These are phyloP conservation scores for Cenococcum geophilum DNA, from an alignment of 495 filamentous ascomycete genomes.

Conservation along the genomic window DNA sequence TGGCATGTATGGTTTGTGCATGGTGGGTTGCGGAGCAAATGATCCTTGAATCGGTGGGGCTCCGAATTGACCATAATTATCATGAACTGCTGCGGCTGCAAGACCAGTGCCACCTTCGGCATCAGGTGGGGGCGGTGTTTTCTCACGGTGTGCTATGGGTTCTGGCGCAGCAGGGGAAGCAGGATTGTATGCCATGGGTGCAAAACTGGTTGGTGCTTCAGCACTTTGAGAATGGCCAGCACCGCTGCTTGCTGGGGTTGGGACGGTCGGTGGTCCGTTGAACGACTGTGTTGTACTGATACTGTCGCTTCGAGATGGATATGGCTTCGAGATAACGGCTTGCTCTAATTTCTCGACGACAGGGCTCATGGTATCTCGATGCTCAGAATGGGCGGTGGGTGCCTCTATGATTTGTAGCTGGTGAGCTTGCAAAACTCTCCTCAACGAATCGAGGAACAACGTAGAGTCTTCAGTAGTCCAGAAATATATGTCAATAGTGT, in stretches of 20 bases:
- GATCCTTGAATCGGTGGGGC: conserved; percentile 19
- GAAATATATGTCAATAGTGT: conserved; percentile 86
- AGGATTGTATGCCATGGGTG: conserved; percentile 86
- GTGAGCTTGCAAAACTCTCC: conserved; percentile 51
- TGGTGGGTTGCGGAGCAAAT: conserved; percentile 45
- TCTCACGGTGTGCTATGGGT: conserved; percentile 74
- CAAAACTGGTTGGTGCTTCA: conserved; percentile 36
- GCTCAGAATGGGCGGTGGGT: conserved; percentile 44
- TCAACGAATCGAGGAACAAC: conserved; percentile 61
- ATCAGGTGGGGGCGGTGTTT: conserved; percentile 78
- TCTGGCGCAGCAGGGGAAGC: conserved; percentile 83
- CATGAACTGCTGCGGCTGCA: conserved; percentile 58
- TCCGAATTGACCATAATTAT: conserved; percentile 42
- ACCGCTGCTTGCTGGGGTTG: conserved; percentile 40
- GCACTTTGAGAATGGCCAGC: conserved; percentile 21
- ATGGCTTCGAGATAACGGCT: conserved; percentile 59
- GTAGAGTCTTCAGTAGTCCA: conserved; percentile 72
- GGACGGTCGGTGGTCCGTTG: conserved; percentile 43
- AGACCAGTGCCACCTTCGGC: conserved; percentile 66
- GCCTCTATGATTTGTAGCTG: conserved; percentile 56
- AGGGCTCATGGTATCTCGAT: conserved; percentile 60
- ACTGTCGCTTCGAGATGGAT: conserved; percentile 32
- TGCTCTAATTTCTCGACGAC: conserved; percentile 82
- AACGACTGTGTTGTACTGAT: conserved; percentile 38
- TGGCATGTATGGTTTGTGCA: conserved; percentile 36